These are phyloP conservation scores for Globisporangium emineosum DNA, from an alignment of 352 stramenopile species.

Conservation along the genomic window DNA sequence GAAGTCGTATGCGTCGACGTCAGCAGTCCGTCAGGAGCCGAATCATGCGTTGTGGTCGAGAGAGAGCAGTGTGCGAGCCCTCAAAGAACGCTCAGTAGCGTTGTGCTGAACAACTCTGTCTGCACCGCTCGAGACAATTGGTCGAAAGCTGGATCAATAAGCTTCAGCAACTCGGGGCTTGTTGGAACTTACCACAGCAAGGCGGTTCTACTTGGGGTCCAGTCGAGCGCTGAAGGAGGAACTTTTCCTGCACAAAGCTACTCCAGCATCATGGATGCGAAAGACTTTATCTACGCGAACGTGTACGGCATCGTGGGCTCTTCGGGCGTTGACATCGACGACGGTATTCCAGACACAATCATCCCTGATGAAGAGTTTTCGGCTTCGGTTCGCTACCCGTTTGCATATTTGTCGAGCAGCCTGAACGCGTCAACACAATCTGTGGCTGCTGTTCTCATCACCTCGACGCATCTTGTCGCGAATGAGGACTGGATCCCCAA, in stretches of 20 bases:
- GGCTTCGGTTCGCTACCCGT: background rate
- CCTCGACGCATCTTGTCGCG: background rate
- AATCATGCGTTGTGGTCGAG: too few species aligned
- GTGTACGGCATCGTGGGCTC: background rate
- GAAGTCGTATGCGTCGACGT: too few species aligned
- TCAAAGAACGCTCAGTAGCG: too few species aligned
- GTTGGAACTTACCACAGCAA: background rate
- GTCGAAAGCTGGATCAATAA: too few species aligned
- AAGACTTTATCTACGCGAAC: constrained; percentile 2
- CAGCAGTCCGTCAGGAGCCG: too few species aligned
- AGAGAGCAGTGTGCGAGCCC: too few species aligned
- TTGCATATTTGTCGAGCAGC: background rate
- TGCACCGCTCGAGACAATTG: too few species aligned
- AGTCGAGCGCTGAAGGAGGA: background rate
- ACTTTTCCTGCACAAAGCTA: background rate
- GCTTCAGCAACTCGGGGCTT: too few species aligned
- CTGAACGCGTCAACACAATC: background rate
- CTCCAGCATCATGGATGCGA: background rate
- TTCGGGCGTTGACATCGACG: too few species aligned
- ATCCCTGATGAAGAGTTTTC: background rate
- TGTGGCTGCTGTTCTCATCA: background rate
- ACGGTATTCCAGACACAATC: background rate
- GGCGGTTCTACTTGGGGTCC: background rate
- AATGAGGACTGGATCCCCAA: background rate
- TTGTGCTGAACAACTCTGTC: too few species aligned